Base-by-base conservation (phyloP, 2,329 filamentous ascomycete genomes). In the Bipolaris oryzae region DNA sequence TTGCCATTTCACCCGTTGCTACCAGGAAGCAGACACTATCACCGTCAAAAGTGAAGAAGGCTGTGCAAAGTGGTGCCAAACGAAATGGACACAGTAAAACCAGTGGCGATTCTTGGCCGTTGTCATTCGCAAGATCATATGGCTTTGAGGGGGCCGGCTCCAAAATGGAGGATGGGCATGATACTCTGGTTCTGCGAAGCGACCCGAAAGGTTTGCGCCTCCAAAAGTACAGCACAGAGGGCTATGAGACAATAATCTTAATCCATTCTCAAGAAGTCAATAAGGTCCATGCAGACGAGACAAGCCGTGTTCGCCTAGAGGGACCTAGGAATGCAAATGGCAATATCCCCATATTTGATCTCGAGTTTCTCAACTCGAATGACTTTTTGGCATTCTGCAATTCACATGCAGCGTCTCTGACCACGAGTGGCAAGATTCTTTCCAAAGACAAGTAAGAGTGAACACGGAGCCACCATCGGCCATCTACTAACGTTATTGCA, bases 41-140 rank as follows among this genome's bases (percentile, higher is more conserved):
- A 4, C 47, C 44, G 11, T 35, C 47, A 1, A 67, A 57, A 33
- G 15, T 38, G 11, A 35, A 23, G n/a, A 50, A 51, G 15, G 23
- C 31, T 15, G 45, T 37, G 7, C 58, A 55, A 3, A 50, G 39
- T 13, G 10, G 38, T 18, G 21, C 41, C 5, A 58, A 57, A 28
- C 50, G 38, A n/a, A 53, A 35, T 20, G 37, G 43, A 3, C 13
- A 28, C 3, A 21, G 44, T 7, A 35, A 23, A 25, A 10, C 45
- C 18, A 6, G 33, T 11, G 34, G 25, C 13, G 16, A 49, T 21
- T 18, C 15, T 6, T 73, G 66, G 62, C 55, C 46, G 10, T 49
- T 74, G 4, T 35, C 34, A 2, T 70, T 53, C 39, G 66, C 65
- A 25, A 61, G 65, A 31, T 53, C 68, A 9, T 57, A 60, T 44